These are phyloP conservation scores for Lasiosphaeria hispida DNA, from an alignment of 495 filamentous ascomycete genomes.

Conservation along the genomic window DNA sequence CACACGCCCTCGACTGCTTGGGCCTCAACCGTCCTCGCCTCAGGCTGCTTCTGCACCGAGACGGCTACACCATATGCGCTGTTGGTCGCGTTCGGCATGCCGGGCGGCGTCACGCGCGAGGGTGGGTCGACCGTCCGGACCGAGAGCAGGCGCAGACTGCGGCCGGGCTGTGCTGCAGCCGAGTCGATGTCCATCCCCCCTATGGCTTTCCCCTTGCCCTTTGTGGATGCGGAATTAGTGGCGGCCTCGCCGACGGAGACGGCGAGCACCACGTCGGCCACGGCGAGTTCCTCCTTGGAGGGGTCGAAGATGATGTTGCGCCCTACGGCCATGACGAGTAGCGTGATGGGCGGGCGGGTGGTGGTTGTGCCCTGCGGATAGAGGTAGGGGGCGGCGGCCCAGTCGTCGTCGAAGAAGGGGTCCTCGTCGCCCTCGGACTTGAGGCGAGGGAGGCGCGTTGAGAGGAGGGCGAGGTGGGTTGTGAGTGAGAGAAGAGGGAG, in stretches of 20 bases:
- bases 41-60: slow-evolving; percentile 35
- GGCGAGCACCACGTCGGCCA: slow-evolving; percentile 83
- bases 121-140: slow-evolving; percentile 69
- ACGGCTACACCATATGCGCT: slow-evolving; percentile 54
- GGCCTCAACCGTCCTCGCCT: slow-evolving; percentile 47
- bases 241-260: slow-evolving; percentile 58
- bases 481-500: slow-evolving; percentile 89
- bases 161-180: slow-evolving; percentile 13
- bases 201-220: slow-evolving; percentile 14
- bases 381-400: slow-evolving; percentile 74
- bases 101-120: slow-evolving; percentile 55
- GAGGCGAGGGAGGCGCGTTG: slow-evolving; percentile 76
- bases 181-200: slow-evolving; percentile 14
- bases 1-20: slow-evolving; percentile 69
- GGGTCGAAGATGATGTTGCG: slow-evolving; percentile 94
- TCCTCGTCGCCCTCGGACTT: slow-evolving; percentile 89
- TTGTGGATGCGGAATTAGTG: not conserved
- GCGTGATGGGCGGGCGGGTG: slow-evolving; percentile 72
- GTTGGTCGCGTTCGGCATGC: slow-evolving; percentile 67
- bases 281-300: slow-evolving; percentile 81
- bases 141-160: slow-evolving; percentile 51
- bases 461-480: slow-evolving; percentile 91
- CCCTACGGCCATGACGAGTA: slow-evolving; percentile 83
- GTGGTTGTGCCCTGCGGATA: slow-evolving; percentile 55
- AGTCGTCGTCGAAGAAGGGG: slow-evolving; percentile 97